Evolutionary conservation across 257 asterid species (phyloP), one percentile per base, ranked within the genome.

Genomic region (Rhazya stricta): DNA sequence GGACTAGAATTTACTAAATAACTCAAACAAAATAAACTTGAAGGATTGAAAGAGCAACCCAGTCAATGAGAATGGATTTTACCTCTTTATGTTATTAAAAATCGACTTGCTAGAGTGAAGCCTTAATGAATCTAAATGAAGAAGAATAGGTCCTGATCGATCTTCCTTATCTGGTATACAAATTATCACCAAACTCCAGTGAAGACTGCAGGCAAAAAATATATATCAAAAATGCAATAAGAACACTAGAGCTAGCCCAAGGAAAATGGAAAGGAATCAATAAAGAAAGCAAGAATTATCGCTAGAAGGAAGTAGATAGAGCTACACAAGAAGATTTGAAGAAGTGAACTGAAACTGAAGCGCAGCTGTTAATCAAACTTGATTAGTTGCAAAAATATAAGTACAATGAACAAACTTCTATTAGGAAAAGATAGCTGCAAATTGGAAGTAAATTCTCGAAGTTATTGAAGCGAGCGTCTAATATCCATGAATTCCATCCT

Each of bases 171-270:
- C 80, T 70, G 98, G 98, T 72, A 89, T 88, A 81, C 96, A 91
- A 72, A 95, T 89, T 78, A 92, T 91, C 79, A 85, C 87, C 97
- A 95, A 88, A 89, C 99, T 95, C 99, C 99, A 95, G 82, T 95
- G 99, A 41, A 23, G 82, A 72, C 99, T 95, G 88, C 75, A 80
- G 41, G 25, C 16, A 13, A 68, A 58, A 74, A 41, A 71, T 74
- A 76, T 27, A 77, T 36, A 74, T 72, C 77, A 80, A 80, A 69
- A n/a, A 51, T 16, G 0, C 4, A 76, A 73, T 77, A 84, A 60
- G 56, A 75, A 51, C 50, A 70, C 42, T 66, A 79, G 81, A 69
- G 68, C 62, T 39, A 19, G 39, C 36, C 67, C 69, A 76, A 79
- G 69, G 53, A 21, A 61, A 71, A 75, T 57, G 62, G 72, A 48